Base-by-base conservation (phyloP, 2,329 filamentous ascomycete genomes). In the Arthrobotrys entomopaga region DNA sequence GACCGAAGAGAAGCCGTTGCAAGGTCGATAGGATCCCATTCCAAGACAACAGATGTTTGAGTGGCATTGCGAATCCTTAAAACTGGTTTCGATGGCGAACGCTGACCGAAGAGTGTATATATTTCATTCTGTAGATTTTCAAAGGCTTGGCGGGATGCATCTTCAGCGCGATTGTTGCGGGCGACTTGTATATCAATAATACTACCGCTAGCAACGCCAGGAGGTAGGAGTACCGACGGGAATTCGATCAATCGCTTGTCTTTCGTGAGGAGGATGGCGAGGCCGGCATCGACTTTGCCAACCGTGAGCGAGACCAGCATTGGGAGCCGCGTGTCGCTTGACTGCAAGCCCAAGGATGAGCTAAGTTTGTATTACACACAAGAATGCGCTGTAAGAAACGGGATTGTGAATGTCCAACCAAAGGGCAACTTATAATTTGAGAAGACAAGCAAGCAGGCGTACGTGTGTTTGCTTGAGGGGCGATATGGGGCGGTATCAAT, bases 161-260 rank as follows among this genome's bases (percentile, higher is more conserved):
- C 82, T 83, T 99, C 95, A 71, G 93, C 92, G 63, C 85, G 83
- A 78, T 87, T 85, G 83, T 99, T 99, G 81, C 94, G 92, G 71
- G 90, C 86, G 78, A 99, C 95, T 75, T 92, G 93, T 82, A 99
- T 98, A 83, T 99, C 95, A 82, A 99, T 95, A 80, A 99, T 98
- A 81, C 91, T 96, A 78, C 95, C 95, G 15, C 93, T 97, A 76
- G 92, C 90, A 82, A 99, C 99, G 81, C 97, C 93, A 76, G 91
- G 91, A 1, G 95, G 95, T 15, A 99, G 89, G 57, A 99, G 91
- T 77, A 99, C 97, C 53, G 95, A 98, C 40, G 95, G 95, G 81
- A 99, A 99, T 82, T 99, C 95, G 81, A 99, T 98, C 79, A 99
- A 87, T 81, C 95, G 90, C 83, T 98, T 98, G 83, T 99, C 95